These are phyloP conservation scores for Rhytidhysteron rufulum DNA, from an alignment of 2,329 filamentous ascomycete species.

Conservation along the genomic window DNA sequence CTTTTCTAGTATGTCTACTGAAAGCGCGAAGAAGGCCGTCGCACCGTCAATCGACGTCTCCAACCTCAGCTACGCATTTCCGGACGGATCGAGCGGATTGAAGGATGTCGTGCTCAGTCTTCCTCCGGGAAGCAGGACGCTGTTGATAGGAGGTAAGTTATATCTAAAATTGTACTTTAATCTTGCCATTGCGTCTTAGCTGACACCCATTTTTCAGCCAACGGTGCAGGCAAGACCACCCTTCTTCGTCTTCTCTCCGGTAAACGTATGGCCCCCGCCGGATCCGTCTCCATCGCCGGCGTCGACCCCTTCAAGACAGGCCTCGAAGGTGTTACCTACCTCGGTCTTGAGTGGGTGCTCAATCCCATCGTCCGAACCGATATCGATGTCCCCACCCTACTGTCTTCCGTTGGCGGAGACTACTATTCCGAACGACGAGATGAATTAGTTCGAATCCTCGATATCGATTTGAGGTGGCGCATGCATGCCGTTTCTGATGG, in stretches of 20 bases:
- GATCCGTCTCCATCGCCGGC: slow-evolving; percentile 72
- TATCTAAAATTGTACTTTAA: too few relatives aligned
- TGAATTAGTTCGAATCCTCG: slow-evolving; percentile 80
- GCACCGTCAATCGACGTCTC: slow-evolving; percentile 67
- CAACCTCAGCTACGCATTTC: slow-evolving; percentile 82
- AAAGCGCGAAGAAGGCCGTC: slow-evolving; percentile 13
- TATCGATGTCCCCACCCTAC: slow-evolving; percentile 83
- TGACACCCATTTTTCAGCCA: slow-evolving; percentile 54
- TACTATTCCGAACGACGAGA: slow-evolving; percentile 77
- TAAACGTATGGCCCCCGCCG: slow-evolving; percentile 81
- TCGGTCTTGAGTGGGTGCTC: slow-evolving; percentile 96
- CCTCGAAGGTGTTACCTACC: slow-evolving; percentile 92
- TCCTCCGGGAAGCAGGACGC: slow-evolving; percentile 77
- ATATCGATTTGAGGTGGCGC: slow-evolving; percentile 88
- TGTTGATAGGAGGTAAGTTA: slow-evolving; percentile 81
- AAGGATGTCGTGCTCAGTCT: slow-evolving; percentile 69
- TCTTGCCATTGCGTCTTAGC: slow-evolving; percentile 9
- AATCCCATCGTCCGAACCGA: slow-evolving; percentile 95
- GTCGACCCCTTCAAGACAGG: slow-evolving; percentile 88
- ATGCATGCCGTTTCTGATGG: slow-evolving; percentile 96
- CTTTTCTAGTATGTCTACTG: too few relatives aligned
- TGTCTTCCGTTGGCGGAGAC: slow-evolving; percentile 81
- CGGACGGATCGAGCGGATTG: slow-evolving; percentile 77
- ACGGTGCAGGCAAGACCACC: slow-evolving; percentile 96
- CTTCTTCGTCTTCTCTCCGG: slow-evolving; percentile 90